Conservation (phyloP, 495 filamentous ascomycete genomes). For the Lasiosphaeria ovina region DNA sequence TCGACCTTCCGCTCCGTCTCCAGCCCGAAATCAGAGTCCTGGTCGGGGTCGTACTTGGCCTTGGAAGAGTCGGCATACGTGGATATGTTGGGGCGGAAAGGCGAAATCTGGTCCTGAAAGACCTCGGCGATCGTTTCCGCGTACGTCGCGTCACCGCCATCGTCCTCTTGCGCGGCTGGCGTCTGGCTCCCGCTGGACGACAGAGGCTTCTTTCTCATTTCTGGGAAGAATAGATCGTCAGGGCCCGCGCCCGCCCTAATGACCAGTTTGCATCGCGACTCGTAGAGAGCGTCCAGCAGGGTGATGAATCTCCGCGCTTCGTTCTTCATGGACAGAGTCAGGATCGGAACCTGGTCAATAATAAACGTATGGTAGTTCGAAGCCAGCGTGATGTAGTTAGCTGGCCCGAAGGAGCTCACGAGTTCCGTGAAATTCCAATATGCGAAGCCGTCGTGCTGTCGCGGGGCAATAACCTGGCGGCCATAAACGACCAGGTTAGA, state of each 20-base stretch:
- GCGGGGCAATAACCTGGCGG: constrained; percentile 52
- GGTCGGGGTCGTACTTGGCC: constrained; percentile 45
- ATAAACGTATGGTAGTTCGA: constrained; percentile 69
- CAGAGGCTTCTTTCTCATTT: constrained; percentile 28
- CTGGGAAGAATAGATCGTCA: constrained; percentile 69
- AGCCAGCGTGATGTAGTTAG: constrained; percentile 70
- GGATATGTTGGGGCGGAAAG: constrained; percentile 71
- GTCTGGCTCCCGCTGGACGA: not conserved
- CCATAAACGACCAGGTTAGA: constrained; percentile 57
- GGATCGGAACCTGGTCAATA: constrained; percentile 56
- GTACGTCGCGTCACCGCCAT: constrained; percentile 52
- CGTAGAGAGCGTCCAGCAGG: constrained; percentile 68
- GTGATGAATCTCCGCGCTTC: constrained; percentile 72
- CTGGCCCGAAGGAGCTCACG: constrained; percentile 60
- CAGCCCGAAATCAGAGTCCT: constrained; percentile 45
- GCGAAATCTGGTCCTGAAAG: constrained; percentile 65
- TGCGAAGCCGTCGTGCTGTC: constrained; percentile 45
- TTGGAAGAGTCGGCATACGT: constrained; percentile 44
- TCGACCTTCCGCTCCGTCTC: constrained; percentile 37
- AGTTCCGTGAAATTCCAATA: constrained; percentile 60
- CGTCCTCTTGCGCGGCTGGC: not conserved
- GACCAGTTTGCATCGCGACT: constrained; percentile 63
- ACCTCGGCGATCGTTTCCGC: constrained; percentile 68
- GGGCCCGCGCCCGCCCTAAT: constrained; percentile 57
- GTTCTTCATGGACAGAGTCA: constrained; percentile 61